A percentile compares a stretch with the other conserved stretches of the same genome.
Evolutionary conservation across 2,329 filamentous ascomycete species (phyloP).

Genomic region (Pestalotiopsis sp.): DNA sequence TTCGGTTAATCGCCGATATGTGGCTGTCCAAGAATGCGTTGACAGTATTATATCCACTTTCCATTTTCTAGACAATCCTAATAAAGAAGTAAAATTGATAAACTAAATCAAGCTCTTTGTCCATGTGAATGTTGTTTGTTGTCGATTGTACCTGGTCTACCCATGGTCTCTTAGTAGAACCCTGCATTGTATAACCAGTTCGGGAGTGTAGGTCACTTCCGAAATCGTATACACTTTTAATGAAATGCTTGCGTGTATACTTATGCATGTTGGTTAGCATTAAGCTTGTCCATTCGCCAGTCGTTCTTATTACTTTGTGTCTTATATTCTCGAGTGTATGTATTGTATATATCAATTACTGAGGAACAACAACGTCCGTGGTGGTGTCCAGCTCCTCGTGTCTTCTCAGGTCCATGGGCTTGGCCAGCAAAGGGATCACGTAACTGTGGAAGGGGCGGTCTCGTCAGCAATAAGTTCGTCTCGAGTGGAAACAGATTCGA

Average conservation of each 20-base stretch:
- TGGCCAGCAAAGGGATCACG: constrained; percentile 66
- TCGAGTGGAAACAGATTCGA: background rate
- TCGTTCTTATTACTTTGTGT: background rate
- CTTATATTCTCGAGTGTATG: background rate
- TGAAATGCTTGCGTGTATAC: too few species aligned
- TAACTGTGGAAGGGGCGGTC: constrained; percentile 38
- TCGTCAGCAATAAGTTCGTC: background rate
- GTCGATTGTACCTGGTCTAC: background rate
- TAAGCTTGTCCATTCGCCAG: background rate
- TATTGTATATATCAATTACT: background rate
- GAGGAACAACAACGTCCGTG: constrained; percentile 15
- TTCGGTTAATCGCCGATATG: constrained; percentile 23
- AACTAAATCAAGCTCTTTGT: background rate
- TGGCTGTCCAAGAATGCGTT: constrained; percentile 16
- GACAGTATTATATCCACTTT: constrained; percentile 15
- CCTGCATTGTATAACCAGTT: too few species aligned
- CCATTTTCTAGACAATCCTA: constrained; percentile 14
- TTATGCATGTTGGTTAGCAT: background rate
- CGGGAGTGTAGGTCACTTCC: too few species aligned
- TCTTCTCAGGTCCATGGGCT: constrained; percentile 68
- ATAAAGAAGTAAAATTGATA: constrained; percentile 15
- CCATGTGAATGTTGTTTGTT: background rate
- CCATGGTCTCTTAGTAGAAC: too few species aligned
- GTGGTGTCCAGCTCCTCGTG: constrained; percentile 60
- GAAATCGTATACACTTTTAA: too few species aligned